Conservation (phyloP, 441 rosid species). For the Syzygium malaccense region DNA sequence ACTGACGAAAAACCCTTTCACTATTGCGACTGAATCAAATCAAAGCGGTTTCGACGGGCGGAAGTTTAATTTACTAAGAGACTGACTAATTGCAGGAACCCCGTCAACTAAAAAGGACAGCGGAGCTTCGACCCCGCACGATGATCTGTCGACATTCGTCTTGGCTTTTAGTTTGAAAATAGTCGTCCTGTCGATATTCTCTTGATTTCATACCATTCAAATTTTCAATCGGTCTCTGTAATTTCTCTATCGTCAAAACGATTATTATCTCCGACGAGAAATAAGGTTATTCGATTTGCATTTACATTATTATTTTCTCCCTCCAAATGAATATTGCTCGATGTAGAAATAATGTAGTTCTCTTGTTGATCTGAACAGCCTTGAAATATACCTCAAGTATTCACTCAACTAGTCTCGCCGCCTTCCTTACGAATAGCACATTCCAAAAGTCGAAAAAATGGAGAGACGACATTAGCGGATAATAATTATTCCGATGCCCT, state of each 20-base stretch:
- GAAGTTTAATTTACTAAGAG: not conserved
- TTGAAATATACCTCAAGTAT: not conserved
- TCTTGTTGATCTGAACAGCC: too few species aligned
- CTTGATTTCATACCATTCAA: not conserved
- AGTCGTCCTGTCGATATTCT: not conserved
- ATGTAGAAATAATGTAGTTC: too few species aligned
- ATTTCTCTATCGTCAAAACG: not conserved
- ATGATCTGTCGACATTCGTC: not conserved
- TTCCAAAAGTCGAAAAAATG: not conserved
- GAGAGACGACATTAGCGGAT: not conserved
- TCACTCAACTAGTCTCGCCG: not conserved
- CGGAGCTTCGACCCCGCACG: not conserved
- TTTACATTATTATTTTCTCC: not conserved
- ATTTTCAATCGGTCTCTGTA: not conserved
- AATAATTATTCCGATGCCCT: not conserved
- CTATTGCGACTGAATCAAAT: too few species aligned
- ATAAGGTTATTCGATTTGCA: not conserved
- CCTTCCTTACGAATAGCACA: not conserved
- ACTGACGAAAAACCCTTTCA: too few species aligned
- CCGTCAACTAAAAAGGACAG: not conserved
- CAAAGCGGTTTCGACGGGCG: not conserved
- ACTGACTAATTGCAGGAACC: not conserved
- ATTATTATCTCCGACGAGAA: not conserved
- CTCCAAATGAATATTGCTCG: too few species aligned
- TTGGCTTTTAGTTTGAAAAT: not conserved